These are phyloP conservation scores for Albifimbria verrucaria DNA, from an alignment of 2,329 filamentous ascomycete species.

Conservation along the genomic window DNA sequence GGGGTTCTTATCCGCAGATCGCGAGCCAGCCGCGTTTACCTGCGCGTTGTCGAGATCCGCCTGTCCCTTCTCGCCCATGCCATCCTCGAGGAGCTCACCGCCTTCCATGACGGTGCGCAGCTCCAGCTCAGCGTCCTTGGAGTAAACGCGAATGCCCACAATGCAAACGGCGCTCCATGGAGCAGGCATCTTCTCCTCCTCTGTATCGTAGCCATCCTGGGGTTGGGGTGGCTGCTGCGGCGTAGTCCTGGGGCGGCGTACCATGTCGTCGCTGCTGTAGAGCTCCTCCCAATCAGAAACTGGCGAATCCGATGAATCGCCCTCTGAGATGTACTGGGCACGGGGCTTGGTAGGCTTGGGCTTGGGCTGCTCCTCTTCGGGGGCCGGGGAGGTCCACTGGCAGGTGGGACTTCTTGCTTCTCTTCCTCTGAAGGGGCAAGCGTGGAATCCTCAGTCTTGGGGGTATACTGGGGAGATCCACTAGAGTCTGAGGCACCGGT, in stretches of 20 bases:
- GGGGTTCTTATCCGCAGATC: constrained; percentile 19
- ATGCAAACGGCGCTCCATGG: constrained; percentile 64
- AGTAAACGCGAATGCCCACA: constrained; percentile 59
- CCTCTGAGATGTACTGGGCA: constrained; percentile 41
- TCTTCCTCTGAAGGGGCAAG: constrained; percentile 17
- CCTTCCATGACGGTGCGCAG: constrained; percentile 55
- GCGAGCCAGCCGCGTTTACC: constrained; percentile 49
- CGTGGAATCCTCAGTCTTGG: constrained; percentile 25
- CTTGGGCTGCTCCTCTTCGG: constrained; percentile 11
- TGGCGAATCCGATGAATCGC: constrained; percentile 57
- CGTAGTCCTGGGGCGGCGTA: constrained; percentile 44
- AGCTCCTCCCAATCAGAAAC: constrained; percentile 58
- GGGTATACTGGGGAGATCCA: constrained; percentile 27
- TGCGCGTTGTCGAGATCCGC: constrained; percentile 56
- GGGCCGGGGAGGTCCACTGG: constrained; percentile 21
- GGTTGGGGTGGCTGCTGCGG: constrained; percentile 29
- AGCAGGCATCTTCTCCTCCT: constrained; percentile 54
- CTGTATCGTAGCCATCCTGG: constrained; percentile 44
- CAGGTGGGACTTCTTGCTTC: constrained; percentile 31
- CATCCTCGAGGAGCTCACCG: constrained; percentile 48
- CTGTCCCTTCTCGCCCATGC: constrained; percentile 55
- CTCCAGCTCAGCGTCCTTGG: constrained; percentile 52
- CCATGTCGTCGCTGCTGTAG: constrained; percentile 57
- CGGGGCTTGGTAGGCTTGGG: constrained; percentile 15
- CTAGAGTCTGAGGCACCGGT: constrained; percentile 25